Conservation (phyloP, 2,329 filamentous ascomycete genomes). For the Lachnum nothofagi region DNA sequence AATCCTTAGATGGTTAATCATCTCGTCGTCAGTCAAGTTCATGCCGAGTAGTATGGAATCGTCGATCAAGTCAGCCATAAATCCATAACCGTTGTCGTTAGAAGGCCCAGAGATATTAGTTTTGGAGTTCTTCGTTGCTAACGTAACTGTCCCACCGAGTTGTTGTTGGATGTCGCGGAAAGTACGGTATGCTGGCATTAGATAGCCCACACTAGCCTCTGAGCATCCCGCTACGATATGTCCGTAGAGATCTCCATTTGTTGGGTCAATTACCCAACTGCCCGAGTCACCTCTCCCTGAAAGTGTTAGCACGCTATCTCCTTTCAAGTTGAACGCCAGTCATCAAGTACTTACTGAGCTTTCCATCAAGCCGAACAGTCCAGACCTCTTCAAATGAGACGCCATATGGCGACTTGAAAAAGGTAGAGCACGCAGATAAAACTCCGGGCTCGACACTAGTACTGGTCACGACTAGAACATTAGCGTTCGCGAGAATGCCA, state of each 20-base stretch:
- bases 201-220: background rate
- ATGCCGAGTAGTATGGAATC: no score
- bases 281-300: slow-evolving; percentile 3
- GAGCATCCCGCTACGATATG: slow-evolving; percentile 5
- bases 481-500: background rate
- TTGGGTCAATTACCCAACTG: slow-evolving; percentile 3
- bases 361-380: background rate
- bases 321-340: no score
- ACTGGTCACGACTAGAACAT: background rate
- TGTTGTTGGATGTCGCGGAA: background rate
- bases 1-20: no score
- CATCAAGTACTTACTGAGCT: background rate
- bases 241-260: slow-evolving; percentile 1
- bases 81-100: no score
- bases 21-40: no score
- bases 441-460: background rate
- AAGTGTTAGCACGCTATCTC: no score
- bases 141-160: no score
- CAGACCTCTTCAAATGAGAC: background rate
- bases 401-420: background rate
- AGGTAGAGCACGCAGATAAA: background rate
- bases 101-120: no score
- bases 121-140: no score
- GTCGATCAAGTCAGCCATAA: no score
- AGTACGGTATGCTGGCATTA: background rate